Evolutionary conservation across 176 grass and related monocot species (phyloP), one percentile per base, ranked within the genome.

Genomic region (Tillandsia fasciculata): DNA sequence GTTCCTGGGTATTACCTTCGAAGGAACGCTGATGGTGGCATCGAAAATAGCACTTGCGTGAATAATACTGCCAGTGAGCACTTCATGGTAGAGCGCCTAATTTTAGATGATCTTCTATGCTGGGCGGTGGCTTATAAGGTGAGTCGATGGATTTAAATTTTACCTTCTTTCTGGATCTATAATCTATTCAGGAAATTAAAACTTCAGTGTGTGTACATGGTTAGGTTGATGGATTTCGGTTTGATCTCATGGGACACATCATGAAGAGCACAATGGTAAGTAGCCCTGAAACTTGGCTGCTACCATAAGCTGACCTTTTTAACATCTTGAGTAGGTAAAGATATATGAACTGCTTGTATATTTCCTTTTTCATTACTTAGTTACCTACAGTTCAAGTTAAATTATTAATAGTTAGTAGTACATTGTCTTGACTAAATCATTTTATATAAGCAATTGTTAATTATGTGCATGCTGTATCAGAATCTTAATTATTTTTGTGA

Each of bases 61-160:
- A 96, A 96, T 76, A 88, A 96, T 88, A 96, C 92, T 67, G 88
- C 92, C 29, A 96, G 88, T 72, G 92, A 96, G 58, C 77, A 96
- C 76, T 83, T 96, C 72, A 96, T 96, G 92, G 85, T 91, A 27
- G 92, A 91, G 68, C 82, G 83, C 49, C 80, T 91, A 84, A 96
- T 96, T 24, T 78, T 96, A 26, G 92, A 96, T 70, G 92, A 96
- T 82, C 92, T 96, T 80, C 47, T 86, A 53, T 82, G 71, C 69
- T 96, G 92, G 92, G 83, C 80, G 64, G 78, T 91, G 12, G 79
- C 84, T 75, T 96, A 96, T 69, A 96, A 96, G 80, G 88, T 91
- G 77, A 86, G 12, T 11, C 18, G 9, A 68, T 11, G 15, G 47
- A 11, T 14, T 4, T 69, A 47, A 8, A 42, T 42, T 42, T 42